A percentile compares a stretch with the other conserved stretches of the same genome.
Conservation (phyloP, 257 asterid genomes). For the Dorcoceras hygrometricum region DNA sequence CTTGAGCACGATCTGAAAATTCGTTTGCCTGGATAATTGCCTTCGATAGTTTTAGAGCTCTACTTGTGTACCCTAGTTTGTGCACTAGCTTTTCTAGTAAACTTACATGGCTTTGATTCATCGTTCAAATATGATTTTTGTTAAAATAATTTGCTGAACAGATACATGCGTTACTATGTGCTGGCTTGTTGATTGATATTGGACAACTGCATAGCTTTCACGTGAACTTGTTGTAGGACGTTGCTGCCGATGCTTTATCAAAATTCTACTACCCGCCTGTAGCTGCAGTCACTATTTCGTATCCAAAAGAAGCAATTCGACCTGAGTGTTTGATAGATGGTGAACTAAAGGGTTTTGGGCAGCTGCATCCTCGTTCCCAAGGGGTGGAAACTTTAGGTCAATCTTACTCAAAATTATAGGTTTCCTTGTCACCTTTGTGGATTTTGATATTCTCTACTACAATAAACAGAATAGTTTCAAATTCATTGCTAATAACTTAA, state of each 20-base stretch:
- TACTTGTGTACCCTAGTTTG: background rate
- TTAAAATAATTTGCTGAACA: background rate
- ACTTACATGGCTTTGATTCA: background rate
- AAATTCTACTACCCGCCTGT: constrained; percentile 92
- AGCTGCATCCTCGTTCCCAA: constrained; percentile 96
- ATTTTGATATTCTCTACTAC: constrained; percentile 9
- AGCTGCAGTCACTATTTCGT: constrained; percentile 86
- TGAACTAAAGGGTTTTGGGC: constrained; percentile 96
- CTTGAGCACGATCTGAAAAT: too few relatives aligned
- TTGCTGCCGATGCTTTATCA: constrained; percentile 73
- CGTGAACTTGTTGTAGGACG: constrained; percentile 43
- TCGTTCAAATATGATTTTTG: background rate
- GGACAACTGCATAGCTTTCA: background rate
- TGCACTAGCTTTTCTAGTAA: background rate
- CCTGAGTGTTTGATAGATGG: constrained; percentile 70
- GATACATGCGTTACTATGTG: background rate
- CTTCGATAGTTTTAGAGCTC: background rate
- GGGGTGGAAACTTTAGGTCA: constrained; percentile 96
- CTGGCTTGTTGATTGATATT: background rate
- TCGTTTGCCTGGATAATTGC: background rate
- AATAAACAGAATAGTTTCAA: constrained; percentile 15
- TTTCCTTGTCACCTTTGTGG: constrained; percentile 18
- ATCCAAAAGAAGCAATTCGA: constrained; percentile 84
- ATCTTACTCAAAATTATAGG: constrained; percentile 2
- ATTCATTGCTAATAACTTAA: too few relatives aligned